Evolutionary conservation across 371 early-diverging fungal species (phyloP).

Genomic region (Saksenaea oblongispora): DNA sequence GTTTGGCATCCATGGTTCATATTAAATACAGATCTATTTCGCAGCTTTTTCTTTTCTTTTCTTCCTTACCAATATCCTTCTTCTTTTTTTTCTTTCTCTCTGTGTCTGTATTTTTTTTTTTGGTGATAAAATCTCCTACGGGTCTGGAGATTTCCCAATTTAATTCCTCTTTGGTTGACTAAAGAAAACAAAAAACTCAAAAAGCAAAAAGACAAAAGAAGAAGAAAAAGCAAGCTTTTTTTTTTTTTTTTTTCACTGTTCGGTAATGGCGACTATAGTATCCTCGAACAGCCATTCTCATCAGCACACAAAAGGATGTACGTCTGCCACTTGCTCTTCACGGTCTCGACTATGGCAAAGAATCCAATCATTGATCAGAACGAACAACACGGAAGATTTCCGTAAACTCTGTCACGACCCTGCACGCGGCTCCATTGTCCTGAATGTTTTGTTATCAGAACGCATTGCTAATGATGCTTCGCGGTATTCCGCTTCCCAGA

Average conservation of each 20-base stretch:
- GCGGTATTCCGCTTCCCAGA: slow-evolving; percentile 18
- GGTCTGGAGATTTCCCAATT: no score
- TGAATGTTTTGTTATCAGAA: slow-evolving; percentile 10
- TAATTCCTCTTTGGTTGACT: neutral
- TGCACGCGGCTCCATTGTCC: slow-evolving; percentile 11
- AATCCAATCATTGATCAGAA: slow-evolving; percentile 15
- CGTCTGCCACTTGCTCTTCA: slow-evolving; percentile 17
- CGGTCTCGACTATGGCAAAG: slow-evolving; percentile 22
- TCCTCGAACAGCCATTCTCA: neutral
- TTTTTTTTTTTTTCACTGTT: slow-evolving; percentile 10
- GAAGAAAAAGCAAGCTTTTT: neutral
- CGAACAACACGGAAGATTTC: slow-evolving; percentile 14
- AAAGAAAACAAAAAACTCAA: neutral
- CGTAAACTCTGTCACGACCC: slow-evolving; percentile 8
- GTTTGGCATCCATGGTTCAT: no score
- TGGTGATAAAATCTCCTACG: neutral
- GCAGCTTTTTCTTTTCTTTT: neutral
- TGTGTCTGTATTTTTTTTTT: no score
- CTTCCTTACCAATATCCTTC: slow-evolving; percentile 3
- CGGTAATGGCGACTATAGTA: neutral
- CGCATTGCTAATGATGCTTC: slow-evolving; percentile 20
- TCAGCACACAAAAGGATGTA: slow-evolving; percentile 15
- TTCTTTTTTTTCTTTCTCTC: slow-evolving; percentile 4
- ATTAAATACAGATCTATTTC: neutral
- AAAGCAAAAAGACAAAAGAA: neutral